Evolutionary conservation across 2,329 filamentous ascomycete genomes (phyloP).

Genomic region (Penicillium frequentans): DNA sequence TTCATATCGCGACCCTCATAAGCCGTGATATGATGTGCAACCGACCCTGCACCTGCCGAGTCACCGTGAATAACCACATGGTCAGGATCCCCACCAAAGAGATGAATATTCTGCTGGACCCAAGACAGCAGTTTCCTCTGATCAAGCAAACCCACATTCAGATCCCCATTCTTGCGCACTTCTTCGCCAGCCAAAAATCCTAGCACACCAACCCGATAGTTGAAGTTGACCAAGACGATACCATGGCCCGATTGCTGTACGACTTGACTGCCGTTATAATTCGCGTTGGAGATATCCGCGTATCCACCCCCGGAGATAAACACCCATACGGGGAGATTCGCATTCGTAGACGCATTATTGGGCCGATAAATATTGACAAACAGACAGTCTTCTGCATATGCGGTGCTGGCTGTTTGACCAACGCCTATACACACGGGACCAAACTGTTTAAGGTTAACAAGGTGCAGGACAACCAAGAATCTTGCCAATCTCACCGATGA

Average conservation of each 20-base stretch:
- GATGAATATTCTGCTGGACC: slow-evolving; percentile 59
- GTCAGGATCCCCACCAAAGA: slow-evolving; percentile 59
- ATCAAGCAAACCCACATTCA: slow-evolving; percentile 66
- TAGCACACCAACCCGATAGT: slow-evolving; percentile 66
- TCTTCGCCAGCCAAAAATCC: slow-evolving; percentile 63
- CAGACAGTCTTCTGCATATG: slow-evolving; percentile 39
- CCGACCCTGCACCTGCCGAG: slow-evolving; percentile 62
- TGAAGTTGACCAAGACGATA: slow-evolving; percentile 69
- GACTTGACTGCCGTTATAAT: slow-evolving; percentile 60
- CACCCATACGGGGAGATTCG: slow-evolving; percentile 62
- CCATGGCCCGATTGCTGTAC: slow-evolving; percentile 55
- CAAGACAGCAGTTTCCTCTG: slow-evolving; percentile 62
- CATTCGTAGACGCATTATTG: slow-evolving; percentile 29
- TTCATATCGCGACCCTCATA: slow-evolving; percentile 50
- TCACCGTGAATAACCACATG: slow-evolving; percentile 62
- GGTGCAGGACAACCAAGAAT: neutral
- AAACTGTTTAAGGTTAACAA: slow-evolving; percentile 17
- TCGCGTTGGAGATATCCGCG: slow-evolving; percentile 50
- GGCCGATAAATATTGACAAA: slow-evolving; percentile 37
- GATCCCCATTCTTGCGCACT: slow-evolving; percentile 55
- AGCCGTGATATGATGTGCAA: slow-evolving; percentile 54
- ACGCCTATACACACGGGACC: slow-evolving; percentile 62
- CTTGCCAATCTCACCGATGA: slow-evolving; percentile 41
- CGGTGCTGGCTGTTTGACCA: slow-evolving; percentile 61
- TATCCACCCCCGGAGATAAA: slow-evolving; percentile 62